Percentiles rank a stretch among this genome's conserved stretches.
phyloP scores from a whole-genome alignment of 2,329 filamentous ascomycete genomes.

The Rhexocercosporidium sp. region DNA sequence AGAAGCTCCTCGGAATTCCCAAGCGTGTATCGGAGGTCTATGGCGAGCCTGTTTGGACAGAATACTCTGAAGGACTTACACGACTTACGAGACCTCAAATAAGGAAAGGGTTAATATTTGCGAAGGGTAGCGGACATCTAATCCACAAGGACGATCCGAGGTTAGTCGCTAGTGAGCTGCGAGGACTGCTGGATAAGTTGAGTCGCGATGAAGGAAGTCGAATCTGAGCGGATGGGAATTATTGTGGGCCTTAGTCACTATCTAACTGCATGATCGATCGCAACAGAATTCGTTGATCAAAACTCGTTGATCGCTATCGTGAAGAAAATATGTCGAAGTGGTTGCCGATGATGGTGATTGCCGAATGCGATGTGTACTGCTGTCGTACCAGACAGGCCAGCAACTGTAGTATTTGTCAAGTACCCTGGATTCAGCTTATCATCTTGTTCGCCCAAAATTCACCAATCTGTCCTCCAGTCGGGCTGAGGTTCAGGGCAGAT shows the following conservation, averaged over 20 bases:
- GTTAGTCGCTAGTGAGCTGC: slow-evolving; percentile 41
- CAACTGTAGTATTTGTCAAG: not conserved
- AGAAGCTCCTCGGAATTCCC: not conserved
- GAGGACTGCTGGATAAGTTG: slow-evolving; percentile 46
- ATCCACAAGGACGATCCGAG: slow-evolving; percentile 41
- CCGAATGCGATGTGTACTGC: too few species aligned
- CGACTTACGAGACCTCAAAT: not conserved
- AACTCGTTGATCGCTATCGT: not conserved
- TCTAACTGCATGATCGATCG: too few species aligned
- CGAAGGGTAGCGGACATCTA: slow-evolving; percentile 41
- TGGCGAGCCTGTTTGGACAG: not conserved
- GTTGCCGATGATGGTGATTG: too few species aligned
- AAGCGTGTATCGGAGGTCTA: not conserved
- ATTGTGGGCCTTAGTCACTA: not conserved
- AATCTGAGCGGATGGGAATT: not conserved
- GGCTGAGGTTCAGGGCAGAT: not conserved
- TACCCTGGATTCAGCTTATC: not conserved
- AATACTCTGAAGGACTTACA: slow-evolving; percentile 10
- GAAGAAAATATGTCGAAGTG: too few species aligned
- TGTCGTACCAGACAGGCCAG: not conserved
- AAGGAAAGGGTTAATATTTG: slow-evolving; percentile 36
- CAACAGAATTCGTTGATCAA: not conserved
- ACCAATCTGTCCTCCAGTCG: not conserved
- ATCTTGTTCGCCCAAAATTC: not conserved
- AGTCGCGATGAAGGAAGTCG: slow-evolving; percentile 14